Evolutionary conservation across 1,284 basidiomycete species (phyloP).

Genomic region (Cryptococcus hybrid): DNA sequence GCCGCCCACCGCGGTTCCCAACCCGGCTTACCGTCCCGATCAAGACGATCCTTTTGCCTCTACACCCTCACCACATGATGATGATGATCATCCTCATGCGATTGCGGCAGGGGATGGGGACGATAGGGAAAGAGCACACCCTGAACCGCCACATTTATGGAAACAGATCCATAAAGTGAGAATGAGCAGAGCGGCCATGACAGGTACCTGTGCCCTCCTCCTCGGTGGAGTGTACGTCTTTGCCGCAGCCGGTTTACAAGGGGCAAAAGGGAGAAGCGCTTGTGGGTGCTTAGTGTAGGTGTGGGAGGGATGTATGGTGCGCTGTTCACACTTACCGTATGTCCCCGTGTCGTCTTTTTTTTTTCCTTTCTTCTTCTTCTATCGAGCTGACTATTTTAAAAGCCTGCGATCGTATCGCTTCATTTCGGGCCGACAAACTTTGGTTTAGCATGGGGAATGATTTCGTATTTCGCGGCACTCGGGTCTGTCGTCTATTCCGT

Average conservation of each 20-base stretch:
- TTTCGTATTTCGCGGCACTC: constrained; percentile 48
- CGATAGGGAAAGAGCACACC: no score
- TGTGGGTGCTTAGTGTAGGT: constrained; percentile 46
- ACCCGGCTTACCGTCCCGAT: constrained; percentile 18
- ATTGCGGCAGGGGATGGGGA: no score
- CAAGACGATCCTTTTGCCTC: constrained; percentile 6
- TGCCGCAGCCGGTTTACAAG: constrained; percentile 30
- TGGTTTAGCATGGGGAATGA: constrained; percentile 50
- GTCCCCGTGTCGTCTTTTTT: constrained; percentile 6
- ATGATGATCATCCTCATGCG: no score
- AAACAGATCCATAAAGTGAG: constrained; percentile 28
- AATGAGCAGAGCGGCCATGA: constrained; percentile 37
- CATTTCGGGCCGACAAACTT: constrained; percentile 50
- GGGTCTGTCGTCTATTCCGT: constrained; percentile 48
- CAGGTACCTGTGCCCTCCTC: constrained; percentile 28
- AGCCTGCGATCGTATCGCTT: constrained; percentile 43
- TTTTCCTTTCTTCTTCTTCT: neutral
- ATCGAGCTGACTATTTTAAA: neutral
- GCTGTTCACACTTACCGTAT: constrained; percentile 47
- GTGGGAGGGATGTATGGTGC: constrained; percentile 48
- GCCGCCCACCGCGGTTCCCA: constrained; percentile 27
- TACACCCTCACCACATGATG: no score
- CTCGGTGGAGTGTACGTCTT: constrained; percentile 40
- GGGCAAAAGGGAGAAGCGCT: constrained; percentile 31
- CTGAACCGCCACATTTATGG: constrained; percentile 25